These are phyloP conservation scores for Colletotrichum sp. DNA, from an alignment of 2,329 filamentous ascomycete genomes.

Conservation along the genomic window DNA sequence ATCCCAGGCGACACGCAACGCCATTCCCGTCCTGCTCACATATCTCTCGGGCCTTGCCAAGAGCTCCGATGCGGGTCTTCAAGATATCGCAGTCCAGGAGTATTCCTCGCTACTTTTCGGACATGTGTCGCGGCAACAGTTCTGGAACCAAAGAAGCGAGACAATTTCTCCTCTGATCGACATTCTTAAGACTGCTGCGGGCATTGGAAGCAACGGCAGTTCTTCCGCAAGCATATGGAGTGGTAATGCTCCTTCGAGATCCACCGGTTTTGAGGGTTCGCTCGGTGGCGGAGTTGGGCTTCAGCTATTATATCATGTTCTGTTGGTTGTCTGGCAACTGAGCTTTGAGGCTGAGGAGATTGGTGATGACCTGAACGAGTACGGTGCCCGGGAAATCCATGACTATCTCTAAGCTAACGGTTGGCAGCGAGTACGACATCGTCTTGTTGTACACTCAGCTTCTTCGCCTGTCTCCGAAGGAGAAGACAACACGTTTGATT, in stretches of 20 bases:
- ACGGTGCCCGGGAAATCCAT: slow-evolving; percentile 38
- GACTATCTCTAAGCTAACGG: not conserved
- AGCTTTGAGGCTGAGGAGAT: slow-evolving; percentile 86
- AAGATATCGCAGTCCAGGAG: slow-evolving; percentile 94
- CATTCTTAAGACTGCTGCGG: slow-evolving; percentile 80
- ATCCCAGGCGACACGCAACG: slow-evolving; percentile 70
- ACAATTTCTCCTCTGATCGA: slow-evolving; percentile 82
- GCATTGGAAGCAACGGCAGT: slow-evolving; percentile 70
- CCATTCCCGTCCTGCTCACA: slow-evolving; percentile 81
- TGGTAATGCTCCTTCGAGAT: slow-evolving; percentile 55
- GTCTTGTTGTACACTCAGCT: slow-evolving; percentile 92
- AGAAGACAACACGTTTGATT: slow-evolving; percentile 93
- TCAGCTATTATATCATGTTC: slow-evolving; percentile 91
- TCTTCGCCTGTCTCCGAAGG: slow-evolving; percentile 90
- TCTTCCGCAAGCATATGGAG: slow-evolving; percentile 67
- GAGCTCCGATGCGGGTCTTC: slow-evolving; percentile 84
- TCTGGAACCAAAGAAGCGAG: slow-evolving; percentile 90
- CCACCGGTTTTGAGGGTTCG: slow-evolving; percentile 65
- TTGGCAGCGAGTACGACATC: slow-evolving; percentile 83
- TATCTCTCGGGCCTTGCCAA: slow-evolving; percentile 87
- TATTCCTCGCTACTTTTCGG: slow-evolving; percentile 86
- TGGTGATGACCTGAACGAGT: slow-evolving; percentile 84
- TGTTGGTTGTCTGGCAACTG: slow-evolving; percentile 94
- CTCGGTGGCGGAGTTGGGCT: slow-evolving; percentile 85
- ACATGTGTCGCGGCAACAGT: slow-evolving; percentile 75